phyloP scores from a whole-genome alignment of 2,329 filamentous ascomycete species.

The Scedosporium dehoogii region DNA sequence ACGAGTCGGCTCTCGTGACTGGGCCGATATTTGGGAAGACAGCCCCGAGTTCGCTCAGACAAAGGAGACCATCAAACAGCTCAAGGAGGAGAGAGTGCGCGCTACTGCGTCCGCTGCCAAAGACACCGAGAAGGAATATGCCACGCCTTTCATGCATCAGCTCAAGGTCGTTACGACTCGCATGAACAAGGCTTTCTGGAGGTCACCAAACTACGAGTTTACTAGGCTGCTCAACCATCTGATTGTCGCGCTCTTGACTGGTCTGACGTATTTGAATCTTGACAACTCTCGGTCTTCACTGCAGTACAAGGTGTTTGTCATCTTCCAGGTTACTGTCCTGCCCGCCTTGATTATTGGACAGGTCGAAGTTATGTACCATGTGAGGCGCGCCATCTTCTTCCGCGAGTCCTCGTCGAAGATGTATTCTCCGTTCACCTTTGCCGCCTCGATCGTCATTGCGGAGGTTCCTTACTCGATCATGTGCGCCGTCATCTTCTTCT shows the following conservation, averaged over 20 bases:
- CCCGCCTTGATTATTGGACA: conserved; percentile 76
- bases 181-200: conserved; percentile 72
- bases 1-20: conserved; percentile 65
- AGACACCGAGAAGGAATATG: conserved; percentile 63
- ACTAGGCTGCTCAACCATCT: conserved; percentile 80
- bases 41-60: conserved; percentile 58
- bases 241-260: conserved; percentile 66
- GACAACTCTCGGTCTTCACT: conserved; percentile 66
- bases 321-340: conserved; percentile 81
- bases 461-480: conserved; percentile 78
- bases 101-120: conserved; percentile 32
- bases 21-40: conserved; percentile 70
- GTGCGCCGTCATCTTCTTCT: conserved; percentile 71
- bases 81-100: conserved; percentile 50
- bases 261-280: conserved; percentile 69
- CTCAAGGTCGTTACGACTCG: conserved; percentile 64
- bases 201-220: conserved; percentile 81
- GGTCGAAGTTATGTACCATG: conserved; percentile 70
- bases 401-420: conserved; percentile 79
- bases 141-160: conserved; percentile 71
- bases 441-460: conserved; percentile 65
- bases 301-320: conserved; percentile 80
- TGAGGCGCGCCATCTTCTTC: conserved; percentile 74
- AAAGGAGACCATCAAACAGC: conserved; percentile 55
- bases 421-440: conserved; percentile 73